Conservation (phyloP, 2,329 filamentous ascomycete genomes). For the Calonectria hongkongensis region DNA sequence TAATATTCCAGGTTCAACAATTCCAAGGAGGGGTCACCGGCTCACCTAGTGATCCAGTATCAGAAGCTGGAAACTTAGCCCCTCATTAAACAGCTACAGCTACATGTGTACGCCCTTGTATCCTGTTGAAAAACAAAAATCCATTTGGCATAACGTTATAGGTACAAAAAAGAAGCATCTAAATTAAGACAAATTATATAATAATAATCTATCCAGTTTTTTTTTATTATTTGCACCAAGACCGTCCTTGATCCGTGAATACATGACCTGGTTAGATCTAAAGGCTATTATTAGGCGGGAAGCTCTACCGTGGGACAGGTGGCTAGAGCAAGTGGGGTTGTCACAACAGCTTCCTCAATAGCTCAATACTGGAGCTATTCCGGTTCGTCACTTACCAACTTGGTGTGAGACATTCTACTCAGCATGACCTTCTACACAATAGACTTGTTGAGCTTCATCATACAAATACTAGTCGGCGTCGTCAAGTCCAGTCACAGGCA, state of each 20-base stretch:
- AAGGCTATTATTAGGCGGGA: slow-evolving; percentile 16
- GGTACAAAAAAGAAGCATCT: neutral
- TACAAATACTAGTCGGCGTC: too few species aligned
- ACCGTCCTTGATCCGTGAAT: neutral
- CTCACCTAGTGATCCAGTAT: neutral
- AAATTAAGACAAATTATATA: neutral
- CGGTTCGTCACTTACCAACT: neutral
- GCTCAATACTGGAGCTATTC: slow-evolving; percentile 17
- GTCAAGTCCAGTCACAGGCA: neutral
- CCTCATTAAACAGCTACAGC: neutral
- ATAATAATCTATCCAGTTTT: neutral
- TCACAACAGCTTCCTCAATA: neutral
- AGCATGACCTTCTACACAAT: neutral
- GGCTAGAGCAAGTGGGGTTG: slow-evolving; percentile 24
- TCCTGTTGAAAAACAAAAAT: neutral
- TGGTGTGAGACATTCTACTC: neutral
- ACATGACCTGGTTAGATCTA: slow-evolving; percentile 18
- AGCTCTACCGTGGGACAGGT: slow-evolving; percentile 14
- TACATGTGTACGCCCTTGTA: neutral
- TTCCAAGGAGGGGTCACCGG: slow-evolving; percentile 5
- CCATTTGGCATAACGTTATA: neutral
- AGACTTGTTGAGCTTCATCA: neutral
- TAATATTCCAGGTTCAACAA: slow-evolving; percentile 1
- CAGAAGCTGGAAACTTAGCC: neutral
- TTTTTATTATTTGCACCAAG: neutral